Evolutionary conservation across 2,329 filamentous ascomycete species (phyloP).

Genomic region (Macrophomina phaseolina): DNA sequence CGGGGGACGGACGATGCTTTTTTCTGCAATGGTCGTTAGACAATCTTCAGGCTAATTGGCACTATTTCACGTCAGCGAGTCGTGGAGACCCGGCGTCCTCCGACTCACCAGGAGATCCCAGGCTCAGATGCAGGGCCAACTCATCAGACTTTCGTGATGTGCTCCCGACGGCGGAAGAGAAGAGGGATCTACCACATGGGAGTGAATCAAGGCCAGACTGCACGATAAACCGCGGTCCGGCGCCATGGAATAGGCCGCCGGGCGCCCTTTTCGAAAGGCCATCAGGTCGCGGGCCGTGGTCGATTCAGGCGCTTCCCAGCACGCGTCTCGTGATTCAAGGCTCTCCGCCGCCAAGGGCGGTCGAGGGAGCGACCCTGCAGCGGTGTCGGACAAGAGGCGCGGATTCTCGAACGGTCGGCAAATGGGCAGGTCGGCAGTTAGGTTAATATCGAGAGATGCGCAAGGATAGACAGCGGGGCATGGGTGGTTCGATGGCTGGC

Average conservation of each 20-base stretch:
- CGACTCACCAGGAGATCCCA: neutral
- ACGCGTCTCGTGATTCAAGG: neutral
- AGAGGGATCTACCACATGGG: neutral
- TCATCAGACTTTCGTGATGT: neutral
- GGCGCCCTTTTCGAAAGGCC: neutral
- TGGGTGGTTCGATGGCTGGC: slow-evolving; percentile 9
- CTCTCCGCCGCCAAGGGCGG: neutral
- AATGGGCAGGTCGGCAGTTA: neutral
- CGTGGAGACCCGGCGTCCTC: neutral
- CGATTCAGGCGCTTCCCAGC: neutral
- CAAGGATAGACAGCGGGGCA: slow-evolving; percentile 10
- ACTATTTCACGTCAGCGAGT: neutral
- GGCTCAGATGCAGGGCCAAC: neutral
- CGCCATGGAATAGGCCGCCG: neutral
- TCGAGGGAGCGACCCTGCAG: neutral
- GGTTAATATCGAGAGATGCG: slow-evolving; percentile 16
- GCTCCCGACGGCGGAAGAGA: neutral
- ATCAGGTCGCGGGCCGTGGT: neutral
- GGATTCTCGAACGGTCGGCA: slow-evolving; percentile 4
- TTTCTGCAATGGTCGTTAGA: neutral
- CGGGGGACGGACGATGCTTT: neutral
- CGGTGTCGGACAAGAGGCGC: neutral
- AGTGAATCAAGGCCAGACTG: neutral
- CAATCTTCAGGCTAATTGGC: neutral
- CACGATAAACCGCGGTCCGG: neutral